Conservation (phyloP, 495 filamentous ascomycete genomes). For the Pseudoneurospora amorphoporcata region DNA sequence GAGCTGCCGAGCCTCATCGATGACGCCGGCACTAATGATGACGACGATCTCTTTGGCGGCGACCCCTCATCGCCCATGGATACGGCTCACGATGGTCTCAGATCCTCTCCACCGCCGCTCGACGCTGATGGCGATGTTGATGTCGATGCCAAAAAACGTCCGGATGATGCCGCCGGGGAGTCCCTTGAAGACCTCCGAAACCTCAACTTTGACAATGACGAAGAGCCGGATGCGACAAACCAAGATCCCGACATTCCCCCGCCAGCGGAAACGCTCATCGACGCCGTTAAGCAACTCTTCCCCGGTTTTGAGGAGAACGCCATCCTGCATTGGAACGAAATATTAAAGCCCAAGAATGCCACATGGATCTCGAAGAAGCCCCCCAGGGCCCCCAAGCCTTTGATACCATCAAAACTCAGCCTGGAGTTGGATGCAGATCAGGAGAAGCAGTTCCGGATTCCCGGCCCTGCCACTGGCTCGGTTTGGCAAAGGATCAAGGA, state of each 20-base stretch:
- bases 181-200: conserved; percentile 19
- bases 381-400: conserved; percentile 62
- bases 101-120: conserved; percentile 25
- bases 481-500: conserved; percentile 45
- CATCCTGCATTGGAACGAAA: conserved; percentile 56
- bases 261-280: conserved; percentile 52
- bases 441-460: conserved; percentile 65
- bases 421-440: conserved; percentile 76
- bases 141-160: conserved; percentile 19
- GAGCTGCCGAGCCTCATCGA: conserved; percentile 39
- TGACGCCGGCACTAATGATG: conserved; percentile 36
- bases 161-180: conserved; percentile 8
- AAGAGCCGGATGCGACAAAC: conserved; percentile 26
- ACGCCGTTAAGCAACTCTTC: conserved; percentile 57
- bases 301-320: conserved; percentile 59
- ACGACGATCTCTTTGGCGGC: conserved; percentile 43
- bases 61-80: conserved; percentile 26
- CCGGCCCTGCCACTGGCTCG: conserved; percentile 34
- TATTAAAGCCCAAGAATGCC: conserved; percentile 65
- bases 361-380: conserved; percentile 60
- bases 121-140: conserved; percentile 21
- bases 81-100: conserved; percentile 19
- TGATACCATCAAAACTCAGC: conserved; percentile 77
- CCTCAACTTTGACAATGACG: conserved; percentile 38
- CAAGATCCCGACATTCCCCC: conserved; percentile 43